A percentile compares a stretch with the other conserved stretches of the same genome.
Evolutionary conservation across 2,329 filamentous ascomycete genomes (phyloP).

Genomic region (Aureobasidium sp.): DNA sequence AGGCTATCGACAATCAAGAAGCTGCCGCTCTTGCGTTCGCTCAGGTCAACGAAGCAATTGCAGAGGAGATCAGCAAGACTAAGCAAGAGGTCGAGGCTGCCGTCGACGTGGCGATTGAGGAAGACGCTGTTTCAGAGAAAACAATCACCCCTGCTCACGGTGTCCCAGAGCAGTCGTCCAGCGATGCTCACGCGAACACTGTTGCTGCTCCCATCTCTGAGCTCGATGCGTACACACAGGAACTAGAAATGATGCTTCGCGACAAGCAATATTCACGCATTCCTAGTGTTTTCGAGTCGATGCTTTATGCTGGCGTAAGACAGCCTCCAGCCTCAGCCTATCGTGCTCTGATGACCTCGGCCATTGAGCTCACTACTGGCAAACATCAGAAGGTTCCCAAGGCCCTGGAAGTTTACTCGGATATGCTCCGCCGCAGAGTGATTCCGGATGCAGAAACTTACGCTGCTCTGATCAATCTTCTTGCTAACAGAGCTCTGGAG

Average conservation of each 20-base stretch:
- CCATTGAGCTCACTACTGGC: conserved; percentile 71
- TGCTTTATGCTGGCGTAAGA: conserved; percentile 74
- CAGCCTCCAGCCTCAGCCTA: conserved; percentile 81
- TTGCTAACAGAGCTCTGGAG: conserved; percentile 75
- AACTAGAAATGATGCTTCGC: conserved; percentile 67
- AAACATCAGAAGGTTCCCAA: conserved; percentile 82
- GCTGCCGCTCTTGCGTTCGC: conserved; percentile 56
- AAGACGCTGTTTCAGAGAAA: conserved; percentile 13
- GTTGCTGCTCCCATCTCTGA: conserved; percentile 37
- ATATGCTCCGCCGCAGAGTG: conserved; percentile 86
- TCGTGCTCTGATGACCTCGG: conserved; percentile 79
- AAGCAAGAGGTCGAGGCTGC: conserved; percentile 43
- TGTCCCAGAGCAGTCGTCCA: not conserved
- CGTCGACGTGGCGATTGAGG: not conserved
- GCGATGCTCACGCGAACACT: not conserved
- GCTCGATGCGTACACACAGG: conserved; percentile 66
- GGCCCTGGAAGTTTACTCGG: conserved; percentile 88
- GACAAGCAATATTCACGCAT: conserved; percentile 76
- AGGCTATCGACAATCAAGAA: conserved; percentile 42
- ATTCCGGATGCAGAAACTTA: conserved; percentile 79
- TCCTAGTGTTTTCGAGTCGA: conserved; percentile 80
- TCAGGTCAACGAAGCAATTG: conserved; percentile 77
- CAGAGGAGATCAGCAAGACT: conserved; percentile 64
- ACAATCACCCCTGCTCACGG: not conserved
- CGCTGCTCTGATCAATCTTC: conserved; percentile 73